Evolutionary conservation across 495 filamentous ascomycete species (phyloP).

Genomic region (Aspergillus affinis): DNA sequence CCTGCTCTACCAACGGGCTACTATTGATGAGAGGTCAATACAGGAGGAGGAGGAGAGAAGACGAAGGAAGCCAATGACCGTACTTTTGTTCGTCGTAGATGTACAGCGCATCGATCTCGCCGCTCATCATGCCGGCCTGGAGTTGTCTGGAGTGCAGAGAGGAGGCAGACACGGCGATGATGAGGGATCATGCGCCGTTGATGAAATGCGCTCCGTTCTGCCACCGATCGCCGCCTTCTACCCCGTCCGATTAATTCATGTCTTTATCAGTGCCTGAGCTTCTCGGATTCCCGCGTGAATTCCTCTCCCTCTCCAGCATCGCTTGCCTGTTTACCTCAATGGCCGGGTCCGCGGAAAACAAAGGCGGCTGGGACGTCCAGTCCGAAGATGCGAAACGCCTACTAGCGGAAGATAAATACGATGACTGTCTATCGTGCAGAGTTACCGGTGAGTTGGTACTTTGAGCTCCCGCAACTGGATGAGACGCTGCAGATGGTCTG

Average conservation of each 20-base stretch:
- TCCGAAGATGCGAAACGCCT: slow-evolving; percentile 45
- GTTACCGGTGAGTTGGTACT: slow-evolving; percentile 55
- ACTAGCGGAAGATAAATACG: slow-evolving; percentile 60
- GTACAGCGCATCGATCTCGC: slow-evolving; percentile 91
- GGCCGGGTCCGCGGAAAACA: slow-evolving; percentile 11
- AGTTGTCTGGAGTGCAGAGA: slow-evolving; percentile 2
- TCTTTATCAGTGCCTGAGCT: slow-evolving; percentile 11
- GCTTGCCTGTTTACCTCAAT: neutral
- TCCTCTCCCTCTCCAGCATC: neutral
- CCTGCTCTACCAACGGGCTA: slow-evolving; percentile 64
- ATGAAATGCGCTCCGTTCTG: slow-evolving; percentile 28
- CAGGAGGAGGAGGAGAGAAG: neutral
- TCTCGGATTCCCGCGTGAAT: neutral
- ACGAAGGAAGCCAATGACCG: slow-evolving; percentile 16
- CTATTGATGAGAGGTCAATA: slow-evolving; percentile 36
- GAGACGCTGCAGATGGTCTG: slow-evolving; percentile 1
- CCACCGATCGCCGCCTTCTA: slow-evolving; percentile 35
- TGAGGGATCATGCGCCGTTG: neutral
- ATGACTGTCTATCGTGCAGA: slow-evolving; percentile 70
- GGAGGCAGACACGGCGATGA: neutral
- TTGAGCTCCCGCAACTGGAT: neutral
- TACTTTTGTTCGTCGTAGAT: slow-evolving; percentile 94
- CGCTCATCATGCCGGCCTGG: slow-evolving; percentile 58
- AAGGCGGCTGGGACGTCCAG: slow-evolving; percentile 30
- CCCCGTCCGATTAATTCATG: slow-evolving; percentile 12